Evolutionary conservation across 2,329 filamentous ascomycete species (phyloP).

Genomic region (Aspergillus sp.): DNA sequence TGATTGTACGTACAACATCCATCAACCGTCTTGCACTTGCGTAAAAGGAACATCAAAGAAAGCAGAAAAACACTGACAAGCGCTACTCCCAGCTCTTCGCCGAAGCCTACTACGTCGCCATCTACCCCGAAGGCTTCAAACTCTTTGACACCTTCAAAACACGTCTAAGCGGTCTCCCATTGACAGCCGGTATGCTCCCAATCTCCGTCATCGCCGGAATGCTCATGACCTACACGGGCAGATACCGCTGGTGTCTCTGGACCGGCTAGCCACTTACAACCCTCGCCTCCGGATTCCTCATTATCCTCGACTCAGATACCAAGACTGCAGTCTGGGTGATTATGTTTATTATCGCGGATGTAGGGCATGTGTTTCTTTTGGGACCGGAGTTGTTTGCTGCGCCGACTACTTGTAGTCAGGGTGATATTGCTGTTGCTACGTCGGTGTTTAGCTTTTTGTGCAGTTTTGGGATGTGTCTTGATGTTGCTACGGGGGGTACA

Average conservation of each 20-base stretch:
- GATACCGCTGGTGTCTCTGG: slow-evolving; percentile 57
- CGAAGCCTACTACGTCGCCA: slow-evolving; percentile 49
- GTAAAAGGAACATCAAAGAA: neutral
- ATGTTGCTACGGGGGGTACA: slow-evolving; percentile 60
- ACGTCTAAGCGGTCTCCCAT: slow-evolving; percentile 52
- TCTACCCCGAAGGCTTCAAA: slow-evolving; percentile 42
- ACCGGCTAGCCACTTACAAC: slow-evolving; percentile 55
- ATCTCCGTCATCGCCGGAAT: slow-evolving; percentile 47
- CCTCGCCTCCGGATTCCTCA: slow-evolving; percentile 49
- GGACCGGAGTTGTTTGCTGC: slow-evolving; percentile 57
- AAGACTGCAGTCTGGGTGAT: slow-evolving; percentile 52
- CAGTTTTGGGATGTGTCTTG: slow-evolving; percentile 58
- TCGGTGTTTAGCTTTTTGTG: slow-evolving; percentile 63
- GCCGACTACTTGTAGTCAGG: slow-evolving; percentile 53
- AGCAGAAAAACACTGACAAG: neutral
- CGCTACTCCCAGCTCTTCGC: slow-evolving; percentile 33
- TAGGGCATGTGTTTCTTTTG: slow-evolving; percentile 60
- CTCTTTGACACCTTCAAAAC: slow-evolving; percentile 48
- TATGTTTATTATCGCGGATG: slow-evolving; percentile 52
- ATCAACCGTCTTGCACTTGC: too few relatives aligned
- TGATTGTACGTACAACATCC: slow-evolving; percentile 12
- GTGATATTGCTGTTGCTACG: slow-evolving; percentile 54
- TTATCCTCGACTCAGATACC: slow-evolving; percentile 36
- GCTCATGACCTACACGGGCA: slow-evolving; percentile 48
- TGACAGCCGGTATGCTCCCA: slow-evolving; percentile 58